phyloP scores from a whole-genome alignment of 2,329 filamentous ascomycete species.

The Laburnicola sp. region DNA sequence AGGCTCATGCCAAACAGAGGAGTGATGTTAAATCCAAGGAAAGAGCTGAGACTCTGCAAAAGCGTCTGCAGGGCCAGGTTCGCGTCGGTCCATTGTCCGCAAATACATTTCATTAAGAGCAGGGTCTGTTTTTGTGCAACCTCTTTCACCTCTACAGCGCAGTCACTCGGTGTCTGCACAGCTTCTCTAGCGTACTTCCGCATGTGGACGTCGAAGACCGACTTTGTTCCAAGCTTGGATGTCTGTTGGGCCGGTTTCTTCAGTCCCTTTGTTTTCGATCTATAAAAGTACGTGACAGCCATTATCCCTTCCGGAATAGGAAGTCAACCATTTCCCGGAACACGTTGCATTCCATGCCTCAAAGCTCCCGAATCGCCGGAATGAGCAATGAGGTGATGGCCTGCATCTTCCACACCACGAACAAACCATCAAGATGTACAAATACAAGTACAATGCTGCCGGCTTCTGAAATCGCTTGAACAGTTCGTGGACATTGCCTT shows the following conservation, averaged over 20 bases:
- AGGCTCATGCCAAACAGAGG: constrained; percentile 40
- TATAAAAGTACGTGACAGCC: neutral
- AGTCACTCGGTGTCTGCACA: neutral
- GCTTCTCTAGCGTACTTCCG: neutral
- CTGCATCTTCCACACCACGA: neutral
- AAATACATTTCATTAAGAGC: neutral
- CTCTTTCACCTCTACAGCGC: neutral
- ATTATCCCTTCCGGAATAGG: constrained; percentile 1
- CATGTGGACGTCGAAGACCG: neutral
- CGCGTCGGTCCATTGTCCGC: constrained; percentile 51
- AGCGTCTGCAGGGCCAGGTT: constrained; percentile 49
- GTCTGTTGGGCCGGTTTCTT: neutral
- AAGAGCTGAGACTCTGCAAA: constrained; percentile 53
- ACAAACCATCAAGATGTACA: no score
- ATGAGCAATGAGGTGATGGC: neutral
- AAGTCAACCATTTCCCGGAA: constrained; percentile 5
- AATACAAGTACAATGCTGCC: no score
- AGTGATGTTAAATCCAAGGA: constrained; percentile 37
- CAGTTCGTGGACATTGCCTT: neutral
- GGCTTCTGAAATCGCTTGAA: no score
- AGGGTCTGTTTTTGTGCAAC: no score
- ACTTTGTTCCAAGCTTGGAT: neutral
- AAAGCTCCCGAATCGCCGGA: constrained; percentile 2
- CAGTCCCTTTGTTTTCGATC: neutral
- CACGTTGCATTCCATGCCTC: constrained; percentile 2